These are phyloP conservation scores for Trichoderma aggressivum DNA, from an alignment of 2,329 filamentous ascomycete species.

Conservation along the genomic window DNA sequence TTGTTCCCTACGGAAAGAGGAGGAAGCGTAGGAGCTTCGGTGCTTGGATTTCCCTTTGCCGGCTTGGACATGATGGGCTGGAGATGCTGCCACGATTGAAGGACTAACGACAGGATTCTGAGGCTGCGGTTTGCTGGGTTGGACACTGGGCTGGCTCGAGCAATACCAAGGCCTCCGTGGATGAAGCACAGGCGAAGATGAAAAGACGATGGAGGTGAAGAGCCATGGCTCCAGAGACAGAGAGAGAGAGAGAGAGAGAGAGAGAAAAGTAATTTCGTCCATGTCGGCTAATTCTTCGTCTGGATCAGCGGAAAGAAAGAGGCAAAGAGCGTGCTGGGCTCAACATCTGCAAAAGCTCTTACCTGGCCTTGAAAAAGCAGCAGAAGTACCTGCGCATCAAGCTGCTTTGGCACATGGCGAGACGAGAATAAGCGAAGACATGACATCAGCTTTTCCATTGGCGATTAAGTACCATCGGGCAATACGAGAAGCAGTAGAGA, in stretches of 20 bases:
- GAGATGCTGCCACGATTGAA: not conserved
- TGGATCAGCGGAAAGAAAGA: not conserved
- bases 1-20: conserved; percentile 7
- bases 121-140: not conserved
- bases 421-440: not conserved
- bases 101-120: not conserved
- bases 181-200: not conserved
- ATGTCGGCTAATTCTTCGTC: not conserved
- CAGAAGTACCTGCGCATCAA: not conserved
- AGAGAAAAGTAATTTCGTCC: not conserved
- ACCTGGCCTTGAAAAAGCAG: not conserved
- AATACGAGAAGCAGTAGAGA: not conserved
- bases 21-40: conserved; percentile 18
- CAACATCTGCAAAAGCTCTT: not conserved
- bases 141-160: not conserved
- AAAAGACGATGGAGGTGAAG: not conserved
- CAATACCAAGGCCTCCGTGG: not conserved
- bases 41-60: not conserved
- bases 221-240: not conserved
- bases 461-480: not conserved
- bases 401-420: not conserved
- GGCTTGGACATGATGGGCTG: conserved; percentile 18
- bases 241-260: not conserved
- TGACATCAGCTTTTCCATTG: not conserved
- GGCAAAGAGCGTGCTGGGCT: not conserved